A percentile compares a stretch with the other conserved stretches of the same genome.
Evolutionary conservation across 2,329 filamentous ascomycete species (phyloP).

Genomic region (Rachicladosporium sp.): DNA sequence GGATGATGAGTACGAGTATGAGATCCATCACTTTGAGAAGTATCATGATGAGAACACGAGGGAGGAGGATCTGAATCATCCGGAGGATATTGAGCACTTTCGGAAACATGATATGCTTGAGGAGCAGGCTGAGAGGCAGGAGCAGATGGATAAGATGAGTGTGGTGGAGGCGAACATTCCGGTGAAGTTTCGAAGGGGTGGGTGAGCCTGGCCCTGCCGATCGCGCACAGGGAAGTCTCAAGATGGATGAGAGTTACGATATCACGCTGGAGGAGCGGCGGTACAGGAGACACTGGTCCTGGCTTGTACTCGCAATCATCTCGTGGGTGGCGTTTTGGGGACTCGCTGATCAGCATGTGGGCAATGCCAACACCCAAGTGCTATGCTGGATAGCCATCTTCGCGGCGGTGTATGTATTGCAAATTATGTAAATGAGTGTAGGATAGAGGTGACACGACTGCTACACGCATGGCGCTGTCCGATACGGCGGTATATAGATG

Average conservation of each 20-base stretch:
- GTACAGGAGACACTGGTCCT: constrained; percentile 10
- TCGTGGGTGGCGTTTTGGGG: constrained; percentile 20
- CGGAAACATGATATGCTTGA: constrained; percentile 77
- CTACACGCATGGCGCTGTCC: not conserved
- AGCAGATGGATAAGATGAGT: constrained; percentile 55
- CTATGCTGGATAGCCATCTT: constrained; percentile 14
- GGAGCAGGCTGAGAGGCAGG: constrained; percentile 54
- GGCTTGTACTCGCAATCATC: constrained; percentile 12
- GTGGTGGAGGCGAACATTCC: constrained; percentile 88
- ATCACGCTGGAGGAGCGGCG: not conserved
- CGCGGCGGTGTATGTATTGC: constrained; percentile 11
- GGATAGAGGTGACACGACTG: not conserved
- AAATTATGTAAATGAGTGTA: not conserved
- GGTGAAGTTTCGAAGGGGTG: constrained; percentile 58
- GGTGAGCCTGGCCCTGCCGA: constrained; percentile 1
- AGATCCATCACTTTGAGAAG: constrained; percentile 97
- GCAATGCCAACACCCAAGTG: constrained; percentile 10
- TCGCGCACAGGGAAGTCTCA: too few relatives aligned
- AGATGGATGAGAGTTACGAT: not conserved
- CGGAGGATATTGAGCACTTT: constrained; percentile 95
- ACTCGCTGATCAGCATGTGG: constrained; percentile 13
- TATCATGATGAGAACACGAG: constrained; percentile 60
- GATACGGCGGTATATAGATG: constrained; percentile 24
- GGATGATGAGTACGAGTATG: constrained; percentile 90
- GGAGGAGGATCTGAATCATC: constrained; percentile 84